Conservation (phyloP, 2,329 filamentous ascomycete genomes). For the Xenoacremonium recifei region DNA sequence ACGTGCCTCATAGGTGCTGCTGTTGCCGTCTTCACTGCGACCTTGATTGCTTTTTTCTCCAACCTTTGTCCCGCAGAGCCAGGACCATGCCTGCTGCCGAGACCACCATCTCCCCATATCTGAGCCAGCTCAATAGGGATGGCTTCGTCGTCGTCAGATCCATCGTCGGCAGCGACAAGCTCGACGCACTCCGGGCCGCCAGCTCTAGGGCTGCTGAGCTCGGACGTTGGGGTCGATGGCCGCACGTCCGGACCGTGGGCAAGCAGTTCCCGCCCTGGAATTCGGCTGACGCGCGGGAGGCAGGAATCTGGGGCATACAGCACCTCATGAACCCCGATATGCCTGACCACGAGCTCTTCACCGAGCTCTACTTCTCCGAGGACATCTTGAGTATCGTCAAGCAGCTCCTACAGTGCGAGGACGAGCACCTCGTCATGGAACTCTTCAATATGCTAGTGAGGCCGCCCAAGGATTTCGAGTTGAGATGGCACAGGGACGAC, state of each 20-base stretch:
- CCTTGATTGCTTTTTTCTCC: too few relatives aligned
- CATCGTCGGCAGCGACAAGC: constrained; percentile 55
- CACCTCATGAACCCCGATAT: constrained; percentile 76
- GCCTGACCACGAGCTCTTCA: constrained; percentile 60
- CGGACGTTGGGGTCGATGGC: constrained; percentile 73
- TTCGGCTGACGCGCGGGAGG: constrained; percentile 47
- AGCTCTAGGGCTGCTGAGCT: constrained; percentile 55
- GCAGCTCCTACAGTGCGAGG: constrained; percentile 56
- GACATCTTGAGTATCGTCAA: constrained; percentile 62
- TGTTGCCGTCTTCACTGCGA: too few relatives aligned
- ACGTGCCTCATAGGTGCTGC: too few relatives aligned
- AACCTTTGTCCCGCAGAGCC: constrained; percentile 4
- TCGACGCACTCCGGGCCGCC: constrained; percentile 60
- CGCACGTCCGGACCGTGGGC: constrained; percentile 76
- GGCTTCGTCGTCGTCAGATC: constrained; percentile 74
- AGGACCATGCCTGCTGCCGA: constrained; percentile 10
- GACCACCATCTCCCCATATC: constrained; percentile 21
- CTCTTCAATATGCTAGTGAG: constrained; percentile 82
- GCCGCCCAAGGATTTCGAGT: constrained; percentile 67
- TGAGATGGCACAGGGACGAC: constrained; percentile 86
- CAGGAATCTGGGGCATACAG: constrained; percentile 87
- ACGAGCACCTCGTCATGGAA: constrained; percentile 77
- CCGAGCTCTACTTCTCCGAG: constrained; percentile 68
- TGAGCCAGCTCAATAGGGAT: constrained; percentile 59
- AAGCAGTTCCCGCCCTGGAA: constrained; percentile 92